Percentiles rank a stretch among this genome's conserved stretches.
These are phyloP conservation scores for Phytophthora aleatoria DNA, from an alignment of 352 stramenopile species.

Conservation along the genomic window DNA sequence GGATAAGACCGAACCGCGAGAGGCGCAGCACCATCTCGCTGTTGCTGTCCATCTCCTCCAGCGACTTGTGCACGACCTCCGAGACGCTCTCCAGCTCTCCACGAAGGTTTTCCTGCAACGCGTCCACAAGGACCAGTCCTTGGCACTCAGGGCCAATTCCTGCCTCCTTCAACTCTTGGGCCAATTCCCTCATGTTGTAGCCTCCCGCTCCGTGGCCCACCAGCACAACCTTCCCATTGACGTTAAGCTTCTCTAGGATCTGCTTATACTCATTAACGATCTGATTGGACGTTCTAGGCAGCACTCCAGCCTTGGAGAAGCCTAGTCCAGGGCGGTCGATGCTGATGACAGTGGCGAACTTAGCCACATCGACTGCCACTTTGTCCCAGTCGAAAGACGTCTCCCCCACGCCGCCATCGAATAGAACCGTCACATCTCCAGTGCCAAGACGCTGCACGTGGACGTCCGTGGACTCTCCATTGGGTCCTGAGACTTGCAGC, in stretches of 20 bases:
- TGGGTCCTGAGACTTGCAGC: conserved; percentile 44
- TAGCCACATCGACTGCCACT: conserved; percentile 49
- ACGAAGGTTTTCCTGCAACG: conserved; percentile 69
- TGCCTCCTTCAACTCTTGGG: conserved; percentile 42
- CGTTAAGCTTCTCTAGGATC: conserved; percentile 61
- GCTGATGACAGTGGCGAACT: conserved; percentile 61
- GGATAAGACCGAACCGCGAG: conserved; percentile 64
- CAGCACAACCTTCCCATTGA: conserved; percentile 64
- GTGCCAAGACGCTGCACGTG: conserved; percentile 56
- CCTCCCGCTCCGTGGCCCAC: conserved; percentile 74
- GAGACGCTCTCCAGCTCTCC: conserved; percentile 67
- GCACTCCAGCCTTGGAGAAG: conserved; percentile 55
- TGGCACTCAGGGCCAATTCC: conserved; percentile 40
- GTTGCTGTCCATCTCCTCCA: conserved; percentile 68
- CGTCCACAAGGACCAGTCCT: conserved; percentile 76
- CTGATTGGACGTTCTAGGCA: conserved; percentile 60
- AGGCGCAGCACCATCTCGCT: conserved; percentile 58
- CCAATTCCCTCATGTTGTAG: conserved; percentile 83
- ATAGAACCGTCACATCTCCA: conserved; percentile 64
- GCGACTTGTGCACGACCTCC: conserved; percentile 52
- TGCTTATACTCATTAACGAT: conserved; percentile 69
- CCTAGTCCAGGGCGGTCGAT: conserved; percentile 79
- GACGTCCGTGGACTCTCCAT: conserved; percentile 47
- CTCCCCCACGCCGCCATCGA: conserved; percentile 82
- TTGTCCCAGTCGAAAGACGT: conserved; percentile 89